phyloP scores from a whole-genome alignment of 495 filamentous ascomycete genomes.

The Hypoxylon intermedium region DNA sequence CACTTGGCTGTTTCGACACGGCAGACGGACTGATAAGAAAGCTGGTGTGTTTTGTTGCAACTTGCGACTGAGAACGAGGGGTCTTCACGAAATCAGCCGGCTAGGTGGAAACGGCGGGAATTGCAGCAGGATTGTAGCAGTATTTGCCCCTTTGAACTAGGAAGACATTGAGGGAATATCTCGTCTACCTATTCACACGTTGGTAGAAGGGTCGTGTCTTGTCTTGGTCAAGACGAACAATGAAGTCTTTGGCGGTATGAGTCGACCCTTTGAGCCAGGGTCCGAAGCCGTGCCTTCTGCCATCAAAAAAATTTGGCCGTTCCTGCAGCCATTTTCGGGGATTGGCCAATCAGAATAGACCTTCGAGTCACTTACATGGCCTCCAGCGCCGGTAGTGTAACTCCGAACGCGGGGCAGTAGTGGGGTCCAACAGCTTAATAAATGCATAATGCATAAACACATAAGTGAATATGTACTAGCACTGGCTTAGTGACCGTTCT shows the following conservation, averaged over 20 bases:
- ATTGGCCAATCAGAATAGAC: constrained; percentile 33
- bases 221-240: constrained; percentile 21
- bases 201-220: no score
- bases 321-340: constrained; percentile 22
- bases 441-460: constrained; percentile 3
- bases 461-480: no score
- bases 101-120: no score
- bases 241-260: constrained; percentile 29
- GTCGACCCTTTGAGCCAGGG: constrained; percentile 32
- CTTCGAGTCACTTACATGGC: not conserved
- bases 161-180: constrained; percentile 16
- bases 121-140: not conserved
- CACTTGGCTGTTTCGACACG: not conserved
- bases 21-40: not conserved
- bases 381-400: not conserved
- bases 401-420: constrained; percentile 35
- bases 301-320: constrained; percentile 17
- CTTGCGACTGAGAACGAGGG: no score
- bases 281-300: constrained; percentile 28
- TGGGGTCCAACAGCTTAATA: constrained; percentile 23
- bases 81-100: no score
- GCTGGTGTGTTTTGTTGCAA: not conserved
- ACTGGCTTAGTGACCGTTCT: no score
- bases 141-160: not conserved
- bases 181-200: not conserved